These are phyloP conservation scores for Euphorbia pulcherrima DNA, from an alignment of 345 rosid species.

Conservation along the genomic window DNA sequence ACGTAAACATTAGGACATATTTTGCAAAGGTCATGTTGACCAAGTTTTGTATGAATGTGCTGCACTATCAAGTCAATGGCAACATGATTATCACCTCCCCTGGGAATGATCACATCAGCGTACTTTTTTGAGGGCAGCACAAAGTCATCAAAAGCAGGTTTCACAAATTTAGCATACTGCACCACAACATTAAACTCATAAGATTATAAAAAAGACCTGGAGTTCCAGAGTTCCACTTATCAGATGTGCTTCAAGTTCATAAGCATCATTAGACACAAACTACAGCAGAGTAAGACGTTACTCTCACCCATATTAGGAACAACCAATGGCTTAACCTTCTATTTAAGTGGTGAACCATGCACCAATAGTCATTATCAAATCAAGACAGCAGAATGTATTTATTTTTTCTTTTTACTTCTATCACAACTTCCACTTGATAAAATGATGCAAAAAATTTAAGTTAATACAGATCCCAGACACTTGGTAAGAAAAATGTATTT, in stretches of 20 bases:
- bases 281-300: conserved; percentile 1
- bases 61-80: conserved; percentile 95
- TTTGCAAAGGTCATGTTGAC: conserved; percentile 91
- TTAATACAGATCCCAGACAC: background rate
- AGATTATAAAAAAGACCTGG: background rate
- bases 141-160: conserved; percentile 99
- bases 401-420: background rate
- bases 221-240: background rate
- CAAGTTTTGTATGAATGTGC: conserved; percentile 92
- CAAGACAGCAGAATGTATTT: background rate
- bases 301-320: background rate
- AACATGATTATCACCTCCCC: conserved; percentile 95
- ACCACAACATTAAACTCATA: conserved; percentile 17
- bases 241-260: background rate
- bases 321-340: background rate
- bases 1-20: conserved; percentile 76
- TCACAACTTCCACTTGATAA: background rate
- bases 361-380: background rate
- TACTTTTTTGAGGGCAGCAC: conserved; percentile 90
- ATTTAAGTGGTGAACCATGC: background rate
- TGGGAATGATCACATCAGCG: conserved; percentile 92
- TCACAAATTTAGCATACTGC: conserved; percentile 96
- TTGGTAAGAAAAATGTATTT: background rate
- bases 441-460: background rate
- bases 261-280: conserved; percentile 4